Percentiles rank a stretch among this genome's conserved stretches.
Evolutionary conservation across 2,329 filamentous ascomycete genomes (phyloP).

Genomic region (Didymella lethalis): DNA sequence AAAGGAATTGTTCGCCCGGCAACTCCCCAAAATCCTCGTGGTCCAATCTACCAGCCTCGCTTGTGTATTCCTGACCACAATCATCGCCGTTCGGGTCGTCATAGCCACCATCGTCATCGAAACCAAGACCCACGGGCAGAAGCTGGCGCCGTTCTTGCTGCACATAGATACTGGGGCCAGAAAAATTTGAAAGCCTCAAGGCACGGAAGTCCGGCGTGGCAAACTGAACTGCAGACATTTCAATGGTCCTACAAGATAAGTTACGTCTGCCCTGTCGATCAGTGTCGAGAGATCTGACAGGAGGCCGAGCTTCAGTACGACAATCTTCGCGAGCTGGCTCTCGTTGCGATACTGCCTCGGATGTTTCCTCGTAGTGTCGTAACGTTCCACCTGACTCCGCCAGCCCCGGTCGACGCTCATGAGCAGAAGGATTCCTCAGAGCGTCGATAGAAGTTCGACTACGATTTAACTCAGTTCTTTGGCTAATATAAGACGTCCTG

Average conservation of each 20-base stretch:
- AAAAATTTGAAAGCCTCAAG: conserved; percentile 22
- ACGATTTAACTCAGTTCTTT: neutral
- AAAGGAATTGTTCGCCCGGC: neutral
- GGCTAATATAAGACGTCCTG: conserved; percentile 1
- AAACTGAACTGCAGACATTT: conserved; percentile 29
- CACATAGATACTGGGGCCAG: conserved; percentile 37
- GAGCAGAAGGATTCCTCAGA: neutral
- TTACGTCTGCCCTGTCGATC: neutral
- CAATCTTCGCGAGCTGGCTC: neutral
- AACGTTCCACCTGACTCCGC: conserved; percentile 38
- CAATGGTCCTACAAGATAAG: conserved; percentile 7
- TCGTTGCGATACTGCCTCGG: conserved; percentile 21
- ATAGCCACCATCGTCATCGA: neutral
- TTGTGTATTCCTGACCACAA: neutral
- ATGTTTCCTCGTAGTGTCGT: conserved; percentile 36
- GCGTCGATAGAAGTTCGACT: neutral
- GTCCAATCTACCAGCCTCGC: neutral
- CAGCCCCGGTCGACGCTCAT: conserved; percentile 24
- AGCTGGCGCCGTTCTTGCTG: conserved; percentile 35
- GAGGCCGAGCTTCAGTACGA: neutral
- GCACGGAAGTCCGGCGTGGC: conserved; percentile 10
- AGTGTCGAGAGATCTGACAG: neutral
- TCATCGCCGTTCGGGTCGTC: neutral
- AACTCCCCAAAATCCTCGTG: neutral
- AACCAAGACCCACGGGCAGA: neutral